Base-by-base conservation (phyloP, 2,329 filamentous ascomycete species). In the Verticillium nubilum region DNA sequence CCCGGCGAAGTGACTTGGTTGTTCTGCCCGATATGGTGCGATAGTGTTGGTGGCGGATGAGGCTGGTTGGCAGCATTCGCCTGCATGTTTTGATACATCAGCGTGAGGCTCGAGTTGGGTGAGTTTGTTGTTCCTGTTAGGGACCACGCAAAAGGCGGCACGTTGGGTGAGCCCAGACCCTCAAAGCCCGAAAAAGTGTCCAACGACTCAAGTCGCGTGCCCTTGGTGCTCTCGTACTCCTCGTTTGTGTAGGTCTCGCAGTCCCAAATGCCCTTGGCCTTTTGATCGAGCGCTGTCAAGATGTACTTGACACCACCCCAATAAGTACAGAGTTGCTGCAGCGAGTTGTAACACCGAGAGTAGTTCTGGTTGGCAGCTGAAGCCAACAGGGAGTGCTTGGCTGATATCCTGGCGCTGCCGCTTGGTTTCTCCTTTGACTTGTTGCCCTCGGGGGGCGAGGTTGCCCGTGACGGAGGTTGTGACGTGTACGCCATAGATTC, bases 251-350 rank as follows among this genome's bases (percentile, higher is more conserved):
- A 86, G 0, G 84, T 86, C 68, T 87, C 85, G 61, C 83, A 92
- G 67, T 96, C 91, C 73, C 88, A 90, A 37, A 94, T 91, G 1
- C 92, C 92, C 70, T 94, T 92, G 15, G 91, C 87, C 70, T 95
- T 95, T 66, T 96, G 92, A 66, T 96, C 91, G 12, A 96, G 77
- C 0, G 92, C 91, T 0, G 90, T 94, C 37, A 96, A 76, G 42
- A 96, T 96, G 69, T 96, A 96, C 60, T 90, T 88, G 27, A 91
- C 88, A 7, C 92, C 92, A 35, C 89, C 89, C 92, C 92, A 96
- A 69, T 95, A 95, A 0, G 83, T 82, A 65, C 95, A 86, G n/a
- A 96, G 78, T 53, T 91, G 87, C 65, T 93, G 86, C 12, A 96
- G 74, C 0, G 91, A 91, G 68, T 92, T 91, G 71, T 95, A 94